Evolutionary conservation across 257 asterid species (phyloP).

Genomic region (Petunia axillaris): DNA sequence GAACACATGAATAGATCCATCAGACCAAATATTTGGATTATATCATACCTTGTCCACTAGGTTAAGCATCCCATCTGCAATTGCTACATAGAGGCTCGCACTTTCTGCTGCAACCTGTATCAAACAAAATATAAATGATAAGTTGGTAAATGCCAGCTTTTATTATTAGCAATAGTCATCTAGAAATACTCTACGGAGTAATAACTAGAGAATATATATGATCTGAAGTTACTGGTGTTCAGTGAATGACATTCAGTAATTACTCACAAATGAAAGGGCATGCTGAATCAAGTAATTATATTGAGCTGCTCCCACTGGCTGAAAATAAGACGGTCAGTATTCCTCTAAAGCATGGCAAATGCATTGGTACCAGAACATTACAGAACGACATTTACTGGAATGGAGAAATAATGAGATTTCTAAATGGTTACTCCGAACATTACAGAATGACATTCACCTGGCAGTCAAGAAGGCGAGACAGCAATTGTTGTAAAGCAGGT

Average conservation of each 20-base stretch:
- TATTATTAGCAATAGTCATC: too few relatives aligned
- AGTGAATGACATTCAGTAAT: slow-evolving; percentile 17
- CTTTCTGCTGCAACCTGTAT: slow-evolving; percentile 81
- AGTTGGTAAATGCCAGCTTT: neutral
- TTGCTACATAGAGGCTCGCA: slow-evolving; percentile 71
- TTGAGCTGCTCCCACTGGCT: slow-evolving; percentile 70
- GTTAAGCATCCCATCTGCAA: slow-evolving; percentile 80
- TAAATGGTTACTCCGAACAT: neutral
- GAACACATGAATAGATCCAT: neutral
- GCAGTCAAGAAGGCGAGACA: slow-evolving; percentile 72
- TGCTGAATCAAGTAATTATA: slow-evolving; percentile 67
- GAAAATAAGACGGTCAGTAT: slow-evolving; percentile 37
- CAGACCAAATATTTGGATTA: neutral
- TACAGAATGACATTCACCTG: slow-evolving; percentile 46
- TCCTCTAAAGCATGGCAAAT: slow-evolving; percentile 14
- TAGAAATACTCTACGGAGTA: too few relatives aligned
- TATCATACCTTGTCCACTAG: slow-evolving; percentile 76
- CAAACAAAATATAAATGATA: slow-evolving; percentile 29
- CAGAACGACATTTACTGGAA: too few relatives aligned
- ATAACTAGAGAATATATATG: too few relatives aligned
- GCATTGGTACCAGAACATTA: neutral
- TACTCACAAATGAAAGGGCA: slow-evolving; percentile 77
- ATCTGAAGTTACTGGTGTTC: neutral
- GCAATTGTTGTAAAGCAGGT: slow-evolving; percentile 72
- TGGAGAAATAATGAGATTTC: neutral